Conservation (phyloP, 257 asterid species). For the Fraxinus pennsylvanica region DNA sequence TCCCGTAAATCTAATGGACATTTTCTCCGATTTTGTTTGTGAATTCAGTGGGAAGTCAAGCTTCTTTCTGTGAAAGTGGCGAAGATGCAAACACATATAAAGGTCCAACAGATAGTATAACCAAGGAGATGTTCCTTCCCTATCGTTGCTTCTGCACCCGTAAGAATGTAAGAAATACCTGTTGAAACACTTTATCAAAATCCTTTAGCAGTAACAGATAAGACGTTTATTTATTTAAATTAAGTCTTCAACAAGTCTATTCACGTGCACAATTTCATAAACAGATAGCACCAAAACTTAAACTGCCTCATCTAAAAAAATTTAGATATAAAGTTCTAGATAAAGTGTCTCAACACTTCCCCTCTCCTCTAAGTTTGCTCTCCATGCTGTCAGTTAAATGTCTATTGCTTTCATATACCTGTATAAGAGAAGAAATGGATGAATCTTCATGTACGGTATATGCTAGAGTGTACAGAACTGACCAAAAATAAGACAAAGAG, state of each 20-base stretch:
- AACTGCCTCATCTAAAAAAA: background rate
- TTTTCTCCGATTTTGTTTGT: background rate
- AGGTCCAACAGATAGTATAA: slow-evolving; percentile 28
- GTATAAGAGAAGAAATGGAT: too few species aligned
- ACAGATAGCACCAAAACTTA: background rate
- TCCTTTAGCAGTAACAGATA: background rate
- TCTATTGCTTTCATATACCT: background rate
- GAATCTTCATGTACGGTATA: too few species aligned
- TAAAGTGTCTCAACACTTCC: background rate
- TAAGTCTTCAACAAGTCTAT: background rate
- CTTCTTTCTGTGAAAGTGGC: slow-evolving; percentile 14
- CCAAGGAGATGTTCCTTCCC: slow-evolving; percentile 43
- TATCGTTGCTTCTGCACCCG: slow-evolving; percentile 47
- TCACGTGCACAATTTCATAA: background rate
- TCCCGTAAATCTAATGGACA: background rate
- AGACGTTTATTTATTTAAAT: background rate
- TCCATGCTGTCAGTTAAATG: background rate
- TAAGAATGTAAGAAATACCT: slow-evolving; percentile 42
- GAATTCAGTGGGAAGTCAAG: slow-evolving; percentile 24
- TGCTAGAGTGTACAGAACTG: too few species aligned
- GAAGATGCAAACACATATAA: slow-evolving; percentile 21
- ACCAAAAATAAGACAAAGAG: too few species aligned
- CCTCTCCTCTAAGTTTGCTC: background rate
- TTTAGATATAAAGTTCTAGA: background rate
- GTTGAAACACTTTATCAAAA: background rate